Evolutionary conservation across 768 basidiomycete genomes (phyloP).

Genomic region (Porpolomopsis calyptriformis): DNA sequence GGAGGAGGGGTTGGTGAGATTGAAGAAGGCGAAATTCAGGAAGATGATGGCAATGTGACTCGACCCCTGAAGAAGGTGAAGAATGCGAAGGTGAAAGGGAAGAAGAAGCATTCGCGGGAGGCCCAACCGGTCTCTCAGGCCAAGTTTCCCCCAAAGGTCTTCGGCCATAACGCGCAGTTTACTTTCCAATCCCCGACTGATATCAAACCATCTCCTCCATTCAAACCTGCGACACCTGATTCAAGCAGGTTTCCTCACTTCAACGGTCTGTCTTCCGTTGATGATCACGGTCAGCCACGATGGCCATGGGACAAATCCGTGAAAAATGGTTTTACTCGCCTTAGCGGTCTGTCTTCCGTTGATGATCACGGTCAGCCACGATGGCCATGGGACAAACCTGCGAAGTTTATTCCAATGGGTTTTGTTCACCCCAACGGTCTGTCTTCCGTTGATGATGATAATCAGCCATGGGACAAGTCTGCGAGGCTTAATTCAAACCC

Average conservation of each 20-base stretch:
- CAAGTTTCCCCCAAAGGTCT: neutral
- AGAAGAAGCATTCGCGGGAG: conserved; percentile 16
- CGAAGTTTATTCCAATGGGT: too few species aligned
- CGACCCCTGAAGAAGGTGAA: conserved; percentile 21
- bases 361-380: neutral
- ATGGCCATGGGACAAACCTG: too few species aligned
- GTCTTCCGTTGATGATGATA: neutral
- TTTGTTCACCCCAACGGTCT: too few species aligned
- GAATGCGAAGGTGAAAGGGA: conserved; percentile 19
- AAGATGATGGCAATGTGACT: conserved; percentile 21
- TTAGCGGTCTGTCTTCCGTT: too few species aligned
- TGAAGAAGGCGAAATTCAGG: conserved; percentile 42
- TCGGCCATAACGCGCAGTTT: neutral
- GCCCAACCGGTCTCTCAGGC: conserved; percentile 13
- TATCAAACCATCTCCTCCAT: neutral
- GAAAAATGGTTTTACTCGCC: too few species aligned
- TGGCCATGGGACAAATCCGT: too few species aligned
- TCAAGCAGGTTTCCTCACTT: too few species aligned
- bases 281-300: neutral
- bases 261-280: too few species aligned
- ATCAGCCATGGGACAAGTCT: too few species aligned
- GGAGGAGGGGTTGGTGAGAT: conserved; percentile 29
- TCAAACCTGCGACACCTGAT: neutral
- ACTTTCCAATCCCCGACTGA: neutral
- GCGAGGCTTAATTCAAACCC: too few species aligned